phyloP scores from a whole-genome alignment of 164 flowering plant species.

The Vitis labrusca region DNA sequence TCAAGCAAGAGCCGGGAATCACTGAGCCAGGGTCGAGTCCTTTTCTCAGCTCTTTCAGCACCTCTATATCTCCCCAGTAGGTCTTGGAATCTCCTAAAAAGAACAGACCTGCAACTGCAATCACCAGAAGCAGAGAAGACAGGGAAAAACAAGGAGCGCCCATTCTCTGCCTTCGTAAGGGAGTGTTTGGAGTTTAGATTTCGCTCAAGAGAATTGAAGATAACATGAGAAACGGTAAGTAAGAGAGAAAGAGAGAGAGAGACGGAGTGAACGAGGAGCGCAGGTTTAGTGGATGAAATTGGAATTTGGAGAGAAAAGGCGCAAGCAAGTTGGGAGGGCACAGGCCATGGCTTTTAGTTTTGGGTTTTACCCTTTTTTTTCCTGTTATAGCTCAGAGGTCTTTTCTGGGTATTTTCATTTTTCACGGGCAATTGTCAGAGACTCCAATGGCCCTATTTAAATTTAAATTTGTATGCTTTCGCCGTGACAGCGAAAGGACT shows the following conservation, averaged over 20 bases:
- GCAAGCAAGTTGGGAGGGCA: background rate
- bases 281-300: background rate
- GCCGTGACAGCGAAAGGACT: too few relatives aligned
- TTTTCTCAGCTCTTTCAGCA: slow-evolving; percentile 45
- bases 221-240: background rate
- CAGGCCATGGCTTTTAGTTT: too few relatives aligned
- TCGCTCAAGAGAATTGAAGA: background rate
- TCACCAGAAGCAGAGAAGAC: slow-evolving; percentile 10
- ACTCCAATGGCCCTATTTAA: background rate
- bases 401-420: slow-evolving; percentile 6
- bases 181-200: background rate
- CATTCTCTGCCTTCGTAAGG: slow-evolving; percentile 9
- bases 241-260: background rate
- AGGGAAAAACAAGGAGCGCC: slow-evolving; percentile 13
- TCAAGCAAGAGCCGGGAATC: slow-evolving; percentile 68
- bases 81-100: slow-evolving; percentile 32
- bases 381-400: background rate
- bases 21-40: slow-evolving; percentile 40
- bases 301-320: background rate
- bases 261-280: background rate
- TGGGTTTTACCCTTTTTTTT: background rate
- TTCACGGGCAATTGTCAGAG: slow-evolving; percentile 24
- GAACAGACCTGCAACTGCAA: background rate
- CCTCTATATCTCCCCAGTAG: slow-evolving; percentile 45
- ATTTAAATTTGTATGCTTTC: too few relatives aligned